Evolutionary conservation across 2,329 filamentous ascomycete species (phyloP), one percentile per base, ranked within the genome.

Genomic region (Curvularia spicifera): DNA sequence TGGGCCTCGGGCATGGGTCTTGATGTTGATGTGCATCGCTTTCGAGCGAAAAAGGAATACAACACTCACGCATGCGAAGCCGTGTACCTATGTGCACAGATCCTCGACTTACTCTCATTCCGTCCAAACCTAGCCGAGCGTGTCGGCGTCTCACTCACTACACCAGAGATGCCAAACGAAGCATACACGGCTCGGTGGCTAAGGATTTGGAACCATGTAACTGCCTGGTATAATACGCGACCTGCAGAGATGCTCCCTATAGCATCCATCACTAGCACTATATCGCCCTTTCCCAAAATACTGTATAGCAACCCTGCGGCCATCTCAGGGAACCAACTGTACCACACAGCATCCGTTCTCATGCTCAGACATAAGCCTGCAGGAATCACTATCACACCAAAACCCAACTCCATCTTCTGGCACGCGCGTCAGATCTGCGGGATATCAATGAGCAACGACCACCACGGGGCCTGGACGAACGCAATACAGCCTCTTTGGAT

Each of bases 61-160:
- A 85, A 87, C 62, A 85, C 83, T 79, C 81, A 85, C 60, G 85
- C 85, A 31, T 87, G 87, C 63, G 84, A 84, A 61, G 79, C 84
- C 7, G 84, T 87, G 2, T 87, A 84, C 61, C 78, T 88, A 1
- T 82, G 80, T 50, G 81, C 84, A 4, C 80, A 79, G 55, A 80
- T 80, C 1, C 66, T 76, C 5, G 71, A 76, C 12, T 54, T 76
- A 1, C 66, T 76, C 10, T 53, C 59, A 13, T 64, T 61, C 31
- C 56, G 55, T 28, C 51, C 52, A 5, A 55, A 66, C 1, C 64
- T 71, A 31, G 70, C 73, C 31, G 67, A 64, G 0, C 59, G 66
- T 8, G 64, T 73, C 4, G 51, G 51, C 9, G 51, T 40, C 4
- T 56, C 56, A 13, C 51, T 47, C 9, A 42, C 22, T 8, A 13